These are phyloP conservation scores for Aspergillus jensenii DNA, from an alignment of 2,329 filamentous ascomycete species.

Conservation along the genomic window DNA sequence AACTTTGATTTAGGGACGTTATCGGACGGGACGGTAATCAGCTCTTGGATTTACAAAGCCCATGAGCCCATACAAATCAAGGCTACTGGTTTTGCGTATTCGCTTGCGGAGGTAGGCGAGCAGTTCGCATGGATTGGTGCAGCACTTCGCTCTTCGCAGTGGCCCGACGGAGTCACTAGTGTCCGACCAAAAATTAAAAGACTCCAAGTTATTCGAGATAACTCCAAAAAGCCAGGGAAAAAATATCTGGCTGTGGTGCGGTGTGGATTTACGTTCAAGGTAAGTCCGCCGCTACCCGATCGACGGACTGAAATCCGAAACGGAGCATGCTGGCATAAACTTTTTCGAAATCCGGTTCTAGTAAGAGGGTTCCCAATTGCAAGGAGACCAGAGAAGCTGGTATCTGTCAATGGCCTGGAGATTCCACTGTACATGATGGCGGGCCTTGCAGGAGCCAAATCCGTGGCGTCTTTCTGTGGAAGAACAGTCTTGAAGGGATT, in stretches of 20 bases:
- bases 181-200: not conserved
- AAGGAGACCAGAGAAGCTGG: slow-evolving; percentile 7
- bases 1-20: not conserved
- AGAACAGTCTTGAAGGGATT: slow-evolving; percentile 37
- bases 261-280: not conserved
- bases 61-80: not conserved
- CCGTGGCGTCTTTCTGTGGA: slow-evolving; percentile 25
- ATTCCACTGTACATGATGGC: slow-evolving; percentile 16
- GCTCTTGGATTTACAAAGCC: not conserved
- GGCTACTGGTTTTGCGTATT: not conserved
- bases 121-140: slow-evolving; percentile 38
- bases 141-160: slow-evolving; percentile 28
- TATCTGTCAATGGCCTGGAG: slow-evolving; percentile 29
- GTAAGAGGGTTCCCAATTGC: slow-evolving; percentile 32
- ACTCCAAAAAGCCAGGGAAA: not conserved
- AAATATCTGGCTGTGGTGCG: not conserved
- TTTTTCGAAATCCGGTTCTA: slow-evolving; percentile 31
- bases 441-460: slow-evolving; percentile 1
- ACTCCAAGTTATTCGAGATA: not conserved
- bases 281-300: not conserved
- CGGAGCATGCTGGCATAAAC: slow-evolving; percentile 31
- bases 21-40: not conserved
- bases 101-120: slow-evolving; percentile 35
- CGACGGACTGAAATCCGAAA: not conserved
- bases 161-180: slow-evolving; percentile 9